Base-by-base conservation (phyloP, 306 rosid genomes). In the Lathyrus aphaca region DNA sequence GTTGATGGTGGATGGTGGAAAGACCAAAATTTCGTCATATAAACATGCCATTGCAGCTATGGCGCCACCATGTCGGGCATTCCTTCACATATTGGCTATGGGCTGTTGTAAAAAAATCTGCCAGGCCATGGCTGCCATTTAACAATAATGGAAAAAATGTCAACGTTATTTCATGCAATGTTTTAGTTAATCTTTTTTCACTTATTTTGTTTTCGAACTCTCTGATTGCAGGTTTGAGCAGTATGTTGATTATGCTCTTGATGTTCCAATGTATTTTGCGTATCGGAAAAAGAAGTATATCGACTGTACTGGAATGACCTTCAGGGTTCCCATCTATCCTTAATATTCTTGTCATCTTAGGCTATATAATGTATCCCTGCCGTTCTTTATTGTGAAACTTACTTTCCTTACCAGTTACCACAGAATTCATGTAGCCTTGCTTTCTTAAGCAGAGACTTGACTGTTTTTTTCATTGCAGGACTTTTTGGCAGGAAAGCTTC, bases 211-310 rank as follows among this genome's bases (percentile, higher is more conserved):
- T 63, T 70, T 67, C 65, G 8, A 32, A 77, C 43, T 72, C 45
- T 38, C 25, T 9, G 13, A 46, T 67, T 84, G 76, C 95, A 91
- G 99, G 84, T 91, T 95, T 80, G 95, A 91, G 87, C 94, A 84
- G 82, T 95, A 91, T 23, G 96, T 91, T 53, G 99, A 95, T 69
- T 95, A 86, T 79, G 99, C 99, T 66, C 97, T 95, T 37, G 95
- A 91, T 77, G 99, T 95, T 71, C 99, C 99, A 55, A 95, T 95
- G 99, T 89, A 91, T 82, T 95, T 89, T 77, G 90, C 76, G 66
- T 95, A 91, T 65, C 88, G 97, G 86, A 73, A 95, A 55, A 79
- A 89, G 38, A 87, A 80, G 85, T 95, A 87, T 73, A 68, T 95
- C 55, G 81, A 95, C 82, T 95, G 97, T 75, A 82, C 95, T 79